Base-by-base conservation (phyloP, 352 stramenopile species). In the Pythium myriotylum region DNA sequence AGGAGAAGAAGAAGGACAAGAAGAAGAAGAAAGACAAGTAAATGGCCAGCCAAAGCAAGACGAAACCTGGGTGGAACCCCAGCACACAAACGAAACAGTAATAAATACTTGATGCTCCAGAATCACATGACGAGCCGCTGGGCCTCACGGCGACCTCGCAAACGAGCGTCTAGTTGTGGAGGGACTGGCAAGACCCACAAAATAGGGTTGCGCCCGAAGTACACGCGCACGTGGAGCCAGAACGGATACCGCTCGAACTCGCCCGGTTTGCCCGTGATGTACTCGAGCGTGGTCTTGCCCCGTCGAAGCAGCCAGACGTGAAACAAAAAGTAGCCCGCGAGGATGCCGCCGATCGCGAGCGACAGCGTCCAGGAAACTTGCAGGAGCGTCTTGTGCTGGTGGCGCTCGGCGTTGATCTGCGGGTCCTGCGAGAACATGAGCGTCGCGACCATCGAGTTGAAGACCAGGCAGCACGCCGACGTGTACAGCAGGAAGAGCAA, bases 1-100 rank as follows among this genome's bases (percentile, higher is more conserved):
- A 94, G 56, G 83, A 92, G 20, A 92, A 94, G 74, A 95, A 95
- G 74, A 94, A 95, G 64, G 79, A 90, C 43, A 95, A 94, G 73
- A 78, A 92, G 33, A 92, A 95, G 70, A 94, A 95, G 65, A 93
- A 95, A 54, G 81, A 92, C 48, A 95, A 95, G 69, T 81, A 35
- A 10, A 35, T 35, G 29, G 29, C 29, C 29, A 10, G 5, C 29
- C 5, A 10, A 10, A 10, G 29, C 29, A 35, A 35, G 5, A n/a
- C n/a, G n/a, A n/a, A 5, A 10, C 29, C 29, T 35, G 29, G 29
- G 10, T 10, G n/a, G 29, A 35, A 35, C 29, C 5, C 29, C 5
- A 35, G 29, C 29, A 35, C 29, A 10, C 29, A 10, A 10, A 35
- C 29, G 10, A 35, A 35, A 35, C 29, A 35, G 29, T 52, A 81